A percentile compares a stretch with the other conserved stretches of the same genome.
These are phyloP conservation scores for Linum lewisii DNA, from an alignment of 345 rosid genomes.

Conservation along the genomic window DNA sequence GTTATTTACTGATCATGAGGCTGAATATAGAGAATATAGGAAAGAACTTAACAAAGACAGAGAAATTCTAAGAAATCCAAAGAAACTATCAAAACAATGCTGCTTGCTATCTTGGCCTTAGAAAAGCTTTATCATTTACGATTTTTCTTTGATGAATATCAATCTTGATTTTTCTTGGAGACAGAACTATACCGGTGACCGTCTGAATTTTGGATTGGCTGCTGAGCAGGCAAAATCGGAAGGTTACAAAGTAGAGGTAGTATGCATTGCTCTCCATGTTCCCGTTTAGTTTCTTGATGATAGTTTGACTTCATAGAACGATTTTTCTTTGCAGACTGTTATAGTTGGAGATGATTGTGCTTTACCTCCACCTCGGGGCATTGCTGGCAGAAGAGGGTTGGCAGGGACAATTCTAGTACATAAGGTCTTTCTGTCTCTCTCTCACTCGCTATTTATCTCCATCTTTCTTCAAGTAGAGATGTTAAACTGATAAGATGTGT, in stretches of 20 bases:
- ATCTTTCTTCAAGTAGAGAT: not conserved
- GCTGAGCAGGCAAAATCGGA: slow-evolving; percentile 99
- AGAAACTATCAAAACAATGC: not conserved
- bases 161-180: not conserved
- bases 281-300: not conserved
- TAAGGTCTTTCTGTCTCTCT: slow-evolving; percentile 43
- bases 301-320: not conserved
- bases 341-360: slow-evolving; percentile 98
- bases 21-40: too few species aligned
- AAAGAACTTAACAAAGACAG: too few species aligned
- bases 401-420: slow-evolving; percentile 89
- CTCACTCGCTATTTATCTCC: slow-evolving; percentile 7
- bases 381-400: slow-evolving; percentile 87
- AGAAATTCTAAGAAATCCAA: not conserved
- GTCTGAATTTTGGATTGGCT: slow-evolving; percentile 94
- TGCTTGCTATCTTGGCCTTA: not conserved
- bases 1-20: too few species aligned
- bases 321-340: slow-evolving; percentile 49
- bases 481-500: not conserved
- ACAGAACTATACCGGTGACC: slow-evolving; percentile 96
- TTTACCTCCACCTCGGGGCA: slow-evolving; percentile 86
- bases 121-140: too few species aligned
- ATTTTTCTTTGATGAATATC: too few species aligned
- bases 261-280: slow-evolving; percentile 3
- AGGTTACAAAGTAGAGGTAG: slow-evolving; percentile 91